Evolutionary conservation across 176 grass and related monocot species (phyloP).

Genomic region (Puccinellia tenuiflora): DNA sequence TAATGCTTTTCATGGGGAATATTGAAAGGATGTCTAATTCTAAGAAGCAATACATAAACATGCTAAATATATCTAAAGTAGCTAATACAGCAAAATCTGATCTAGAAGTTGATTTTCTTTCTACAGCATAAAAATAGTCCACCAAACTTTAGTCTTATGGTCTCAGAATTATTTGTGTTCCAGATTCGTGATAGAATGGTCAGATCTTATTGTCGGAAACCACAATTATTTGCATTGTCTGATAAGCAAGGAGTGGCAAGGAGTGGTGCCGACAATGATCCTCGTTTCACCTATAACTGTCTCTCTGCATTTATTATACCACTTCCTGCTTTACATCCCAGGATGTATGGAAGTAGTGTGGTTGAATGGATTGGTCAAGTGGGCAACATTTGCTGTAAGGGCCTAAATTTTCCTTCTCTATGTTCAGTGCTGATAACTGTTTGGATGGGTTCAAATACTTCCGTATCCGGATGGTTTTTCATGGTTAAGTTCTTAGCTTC

Average conservation of each 20-base stretch:
- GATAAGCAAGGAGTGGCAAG: background rate
- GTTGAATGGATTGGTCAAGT: background rate
- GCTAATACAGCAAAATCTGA: background rate
- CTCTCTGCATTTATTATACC: background rate
- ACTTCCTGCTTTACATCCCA: background rate
- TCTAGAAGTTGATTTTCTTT: background rate
- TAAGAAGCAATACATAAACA: background rate
- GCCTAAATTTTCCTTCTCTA: background rate
- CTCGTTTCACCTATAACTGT: background rate
- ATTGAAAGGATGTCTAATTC: background rate
- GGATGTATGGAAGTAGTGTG: background rate
- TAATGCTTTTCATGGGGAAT: background rate
- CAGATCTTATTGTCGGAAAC: background rate
- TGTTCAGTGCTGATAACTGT: background rate
- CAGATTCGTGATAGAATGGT: background rate
- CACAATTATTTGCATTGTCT: background rate
- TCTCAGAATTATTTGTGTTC: background rate
- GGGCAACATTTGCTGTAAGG: background rate
- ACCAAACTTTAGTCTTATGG: background rate
- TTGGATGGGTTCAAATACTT: background rate
- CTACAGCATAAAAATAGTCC: background rate
- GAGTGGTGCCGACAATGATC: background rate
- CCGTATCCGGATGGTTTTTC: background rate
- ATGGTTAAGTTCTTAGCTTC: background rate
- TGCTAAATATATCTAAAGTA: constrained; percentile 1